A percentile compares a stretch with the other conserved stretches of the same genome.
phyloP scores from a whole-genome alignment of 257 asterid species.

The Solanum verrucosum region DNA sequence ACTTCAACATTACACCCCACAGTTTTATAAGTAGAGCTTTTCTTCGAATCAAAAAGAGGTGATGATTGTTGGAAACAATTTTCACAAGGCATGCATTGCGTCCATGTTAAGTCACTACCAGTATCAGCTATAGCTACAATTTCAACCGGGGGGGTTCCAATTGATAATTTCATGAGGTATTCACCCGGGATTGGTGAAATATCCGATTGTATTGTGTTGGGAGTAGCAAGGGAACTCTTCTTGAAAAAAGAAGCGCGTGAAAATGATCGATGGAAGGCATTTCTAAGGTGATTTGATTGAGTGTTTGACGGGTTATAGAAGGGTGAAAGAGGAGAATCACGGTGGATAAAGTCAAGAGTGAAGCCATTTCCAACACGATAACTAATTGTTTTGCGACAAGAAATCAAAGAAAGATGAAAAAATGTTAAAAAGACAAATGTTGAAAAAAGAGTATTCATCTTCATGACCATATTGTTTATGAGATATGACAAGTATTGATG shows the following conservation, averaged over 20 bases:
- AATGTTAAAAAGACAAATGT: neutral
- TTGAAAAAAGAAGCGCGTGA: no score
- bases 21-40: neutral
- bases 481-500: neutral
- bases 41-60: neutral
- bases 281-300: no score
- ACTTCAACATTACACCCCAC: no score
- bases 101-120: no score
- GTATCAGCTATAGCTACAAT: no score
- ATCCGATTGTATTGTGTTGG: no score
- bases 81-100: no score
- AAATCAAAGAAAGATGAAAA: neutral
- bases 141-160: no score
- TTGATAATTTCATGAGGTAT: no score
- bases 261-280: no score
- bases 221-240: no score
- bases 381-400: neutral
- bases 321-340: conserved; percentile 37
- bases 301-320: conserved; percentile 11
- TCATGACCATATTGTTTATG: neutral
- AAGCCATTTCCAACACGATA: conserved; percentile 10
- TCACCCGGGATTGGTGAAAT: no score
- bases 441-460: neutral
- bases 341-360: conserved; percentile 41
- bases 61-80: neutral